These are phyloP conservation scores for Mycosphaerella arachidis DNA, from an alignment of 2,329 filamentous ascomycete species.

Conservation along the genomic window DNA sequence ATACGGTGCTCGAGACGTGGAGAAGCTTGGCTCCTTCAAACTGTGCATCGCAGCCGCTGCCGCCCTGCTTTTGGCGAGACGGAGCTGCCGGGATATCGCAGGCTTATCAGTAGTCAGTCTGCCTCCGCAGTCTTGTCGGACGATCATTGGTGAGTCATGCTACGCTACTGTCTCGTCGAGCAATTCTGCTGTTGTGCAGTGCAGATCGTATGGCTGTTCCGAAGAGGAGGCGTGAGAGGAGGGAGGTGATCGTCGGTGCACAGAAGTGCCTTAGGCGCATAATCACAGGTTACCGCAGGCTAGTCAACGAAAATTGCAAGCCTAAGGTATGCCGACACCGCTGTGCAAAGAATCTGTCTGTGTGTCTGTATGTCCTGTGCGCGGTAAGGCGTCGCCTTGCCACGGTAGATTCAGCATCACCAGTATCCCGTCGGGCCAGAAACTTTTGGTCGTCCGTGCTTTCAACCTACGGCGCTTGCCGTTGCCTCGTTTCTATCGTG, in stretches of 20 bases:
- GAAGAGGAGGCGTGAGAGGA: neutral
- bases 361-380: neutral
- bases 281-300: no score
- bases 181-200: conserved; percentile 3
- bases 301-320: no score
- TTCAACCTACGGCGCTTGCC: neutral
- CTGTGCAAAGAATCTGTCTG: neutral
- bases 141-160: conserved; percentile 1
- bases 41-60: neutral
- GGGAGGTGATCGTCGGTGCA: no score
- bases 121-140: neutral
- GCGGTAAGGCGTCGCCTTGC: neutral
- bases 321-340: no score
- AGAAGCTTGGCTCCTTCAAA: no score
- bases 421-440: no score
- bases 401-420: neutral
- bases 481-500: neutral
- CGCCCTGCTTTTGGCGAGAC: neutral
- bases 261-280: no score
- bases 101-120: conserved; percentile 2
- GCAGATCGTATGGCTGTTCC: neutral
- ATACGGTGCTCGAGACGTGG: no score
- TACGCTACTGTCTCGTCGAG: conserved; percentile 7
- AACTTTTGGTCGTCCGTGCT: neutral
- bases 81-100: neutral